These are phyloP conservation scores for Alliaria petiolata DNA, from an alignment of 345 rosid species.

Conservation along the genomic window DNA sequence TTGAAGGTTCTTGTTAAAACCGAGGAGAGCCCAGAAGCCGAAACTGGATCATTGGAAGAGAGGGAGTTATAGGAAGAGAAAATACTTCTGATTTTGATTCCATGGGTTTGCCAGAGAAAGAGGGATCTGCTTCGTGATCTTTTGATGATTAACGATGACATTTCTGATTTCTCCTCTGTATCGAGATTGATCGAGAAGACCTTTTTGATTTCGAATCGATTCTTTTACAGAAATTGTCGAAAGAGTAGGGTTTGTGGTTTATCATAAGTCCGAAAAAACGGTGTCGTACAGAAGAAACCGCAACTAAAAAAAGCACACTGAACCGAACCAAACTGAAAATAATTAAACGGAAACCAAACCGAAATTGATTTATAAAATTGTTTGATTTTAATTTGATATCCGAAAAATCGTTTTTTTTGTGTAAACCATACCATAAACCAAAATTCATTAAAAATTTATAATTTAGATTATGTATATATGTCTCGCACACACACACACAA, in stretches of 20 bases:
- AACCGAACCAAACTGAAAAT: neutral
- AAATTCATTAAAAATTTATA: too few species aligned
- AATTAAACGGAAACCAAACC: neutral
- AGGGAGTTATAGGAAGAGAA: neutral
- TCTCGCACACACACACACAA: too few species aligned
- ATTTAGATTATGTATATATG: too few species aligned
- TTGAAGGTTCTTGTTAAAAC: constrained; percentile 23
- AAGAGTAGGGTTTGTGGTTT: constrained; percentile 12
- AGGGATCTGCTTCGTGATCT: constrained; percentile 24
- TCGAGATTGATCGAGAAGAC: neutral
- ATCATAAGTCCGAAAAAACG: neutral
- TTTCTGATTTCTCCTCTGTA: constrained; percentile 2
- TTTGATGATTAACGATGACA: constrained; percentile 34
- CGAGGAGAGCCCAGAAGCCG: constrained; percentile 33
- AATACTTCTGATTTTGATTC: neutral
- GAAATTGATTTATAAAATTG: too few species aligned
- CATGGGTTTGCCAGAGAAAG: constrained; percentile 1
- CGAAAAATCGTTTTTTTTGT: too few species aligned
- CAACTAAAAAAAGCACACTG: too few species aligned
- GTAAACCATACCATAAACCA: too few species aligned
- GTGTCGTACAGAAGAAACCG: neutral
- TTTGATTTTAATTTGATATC: too few species aligned
- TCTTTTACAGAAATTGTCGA: neutral
- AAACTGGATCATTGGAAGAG: constrained; percentile 1
- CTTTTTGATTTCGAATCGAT: neutral